Evolutionary conservation across 1,284 basidiomycete species (phyloP), one percentile per base, ranked within the genome.

Genomic region (Phellopilus nigrolimitatus): DNA sequence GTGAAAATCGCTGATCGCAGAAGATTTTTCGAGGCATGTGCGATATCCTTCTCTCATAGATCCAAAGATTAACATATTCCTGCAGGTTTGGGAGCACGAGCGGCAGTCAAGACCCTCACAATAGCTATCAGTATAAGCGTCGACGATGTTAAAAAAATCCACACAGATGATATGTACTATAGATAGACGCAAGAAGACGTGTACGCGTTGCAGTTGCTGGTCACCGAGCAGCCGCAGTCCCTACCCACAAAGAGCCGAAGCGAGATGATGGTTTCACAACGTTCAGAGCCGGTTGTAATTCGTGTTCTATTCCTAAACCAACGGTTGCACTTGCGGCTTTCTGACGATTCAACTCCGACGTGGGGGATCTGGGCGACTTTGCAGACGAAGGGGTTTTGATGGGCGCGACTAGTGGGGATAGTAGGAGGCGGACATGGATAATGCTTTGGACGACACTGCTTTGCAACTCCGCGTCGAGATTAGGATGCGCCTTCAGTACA

Each of bases 11-110:
- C 68, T 2, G 78, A 85, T 54, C 68, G 84, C 25, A 69, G 84
- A 19, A 71, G 73, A n/a, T 81, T 87, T 59, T 87, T 87, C 58
- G 79, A 85, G 69, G 82, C 80, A n/a, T 21, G 42, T 7, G 13
- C 28, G 3, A 9, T 7, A 28, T 10, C 25, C 38, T 9, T 8
- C 6, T 2, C 27, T 33, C 27, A 12, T 17, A 30, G 15, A 34
- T 3, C 19, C 5, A 43, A n/a, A 15, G 4, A 41, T 9, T 42
- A 19, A 47, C 17, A 8, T 30, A 34, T 28, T 22, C 34, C 17
- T 15, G 12, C 13, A 56, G 54, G 45, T 49, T 15, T 52, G 50
- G 54, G 34, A 37, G 15, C n/a, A 52, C 38, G 53, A 55, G 22
- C 51, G 42, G 24, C 41, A 36, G 15, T 25, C 19, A 30, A 22